A percentile compares a stretch with the other conserved stretches of the same genome.
These are phyloP conservation scores for Hanseniaspora hatyaiensis DNA, from an alignment of 805 yeast species.

Conservation along the genomic window DNA sequence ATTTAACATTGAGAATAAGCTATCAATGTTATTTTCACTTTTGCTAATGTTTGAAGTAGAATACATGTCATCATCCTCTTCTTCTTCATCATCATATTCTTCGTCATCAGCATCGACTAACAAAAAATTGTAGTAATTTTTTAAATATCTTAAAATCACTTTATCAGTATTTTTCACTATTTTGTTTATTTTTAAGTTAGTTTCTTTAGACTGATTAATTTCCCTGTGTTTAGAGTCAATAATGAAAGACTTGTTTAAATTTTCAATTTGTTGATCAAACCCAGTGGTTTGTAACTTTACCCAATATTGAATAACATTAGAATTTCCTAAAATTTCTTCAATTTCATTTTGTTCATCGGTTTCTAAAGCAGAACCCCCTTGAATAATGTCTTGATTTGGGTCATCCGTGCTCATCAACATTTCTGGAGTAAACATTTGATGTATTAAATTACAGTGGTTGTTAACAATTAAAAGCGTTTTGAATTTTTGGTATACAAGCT, in stretches of 20 bases:
- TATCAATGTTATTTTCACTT: conserved; percentile 1
- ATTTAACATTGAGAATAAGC: not conserved
- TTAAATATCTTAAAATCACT: conserved; percentile 5
- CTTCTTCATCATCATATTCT: not conserved
- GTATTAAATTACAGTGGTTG: not conserved
- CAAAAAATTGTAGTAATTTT: conserved; percentile 9
- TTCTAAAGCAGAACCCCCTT: not conserved
- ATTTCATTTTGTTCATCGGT: not conserved
- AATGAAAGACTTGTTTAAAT: not conserved
- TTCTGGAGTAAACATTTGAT: not conserved
- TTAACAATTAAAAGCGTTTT: conserved; percentile 2
- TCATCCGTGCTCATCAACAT: too few relatives aligned
- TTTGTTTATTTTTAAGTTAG: too few relatives aligned
- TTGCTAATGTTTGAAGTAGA: too few relatives aligned
- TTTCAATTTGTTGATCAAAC: not conserved
- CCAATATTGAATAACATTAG: conserved; percentile 9
- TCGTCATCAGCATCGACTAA: not conserved
- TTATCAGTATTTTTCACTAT: not conserved
- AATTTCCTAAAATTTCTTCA: not conserved
- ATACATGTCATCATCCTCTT: not conserved
- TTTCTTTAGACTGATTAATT: too few relatives aligned
- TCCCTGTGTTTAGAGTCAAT: too few relatives aligned
- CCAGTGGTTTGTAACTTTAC: not conserved
- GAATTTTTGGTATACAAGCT: not conserved
- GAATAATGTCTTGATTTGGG: too few relatives aligned